Conservation (phyloP, 805 yeast species). For the Nakazawaea wyomingensis region DNA sequence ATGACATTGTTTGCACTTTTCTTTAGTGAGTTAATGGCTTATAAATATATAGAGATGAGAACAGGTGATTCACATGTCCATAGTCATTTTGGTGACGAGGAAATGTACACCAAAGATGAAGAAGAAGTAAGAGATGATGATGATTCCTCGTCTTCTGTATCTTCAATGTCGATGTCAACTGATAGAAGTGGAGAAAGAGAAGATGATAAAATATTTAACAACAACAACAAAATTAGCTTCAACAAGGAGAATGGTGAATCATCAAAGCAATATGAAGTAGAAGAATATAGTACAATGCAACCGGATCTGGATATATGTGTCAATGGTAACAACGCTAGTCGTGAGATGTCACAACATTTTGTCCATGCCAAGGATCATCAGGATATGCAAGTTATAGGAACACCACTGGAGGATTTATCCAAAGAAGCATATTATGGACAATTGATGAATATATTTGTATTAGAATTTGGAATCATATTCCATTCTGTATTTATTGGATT, state of each 20-base stretch:
- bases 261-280: no score
- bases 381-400: constrained; percentile 40
- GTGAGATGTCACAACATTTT: constrained; percentile 26
- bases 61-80: constrained; percentile 35
- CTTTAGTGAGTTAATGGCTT: constrained; percentile 35
- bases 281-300: not conserved
- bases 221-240: not conserved
- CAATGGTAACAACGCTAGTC: not conserved
- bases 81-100: constrained; percentile 49
- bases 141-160: not conserved
- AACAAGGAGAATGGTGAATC: no score
- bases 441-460: constrained; percentile 43
- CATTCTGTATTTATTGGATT: constrained; percentile 75
- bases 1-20: constrained; percentile 35
- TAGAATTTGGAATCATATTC: constrained; percentile 70
- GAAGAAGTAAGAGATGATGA: not conserved
- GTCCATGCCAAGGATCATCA: constrained; percentile 36
- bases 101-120: constrained; percentile 23
- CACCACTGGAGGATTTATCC: constrained; percentile 29
- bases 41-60: constrained; percentile 29
- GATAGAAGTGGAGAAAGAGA: not conserved
- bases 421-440: constrained; percentile 47
- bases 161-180: not conserved
- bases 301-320: not conserved
- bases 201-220: not conserved